Evolutionary conservation across 495 filamentous ascomycete species (phyloP).

Genomic region (Penicillium paxilli): DNA sequence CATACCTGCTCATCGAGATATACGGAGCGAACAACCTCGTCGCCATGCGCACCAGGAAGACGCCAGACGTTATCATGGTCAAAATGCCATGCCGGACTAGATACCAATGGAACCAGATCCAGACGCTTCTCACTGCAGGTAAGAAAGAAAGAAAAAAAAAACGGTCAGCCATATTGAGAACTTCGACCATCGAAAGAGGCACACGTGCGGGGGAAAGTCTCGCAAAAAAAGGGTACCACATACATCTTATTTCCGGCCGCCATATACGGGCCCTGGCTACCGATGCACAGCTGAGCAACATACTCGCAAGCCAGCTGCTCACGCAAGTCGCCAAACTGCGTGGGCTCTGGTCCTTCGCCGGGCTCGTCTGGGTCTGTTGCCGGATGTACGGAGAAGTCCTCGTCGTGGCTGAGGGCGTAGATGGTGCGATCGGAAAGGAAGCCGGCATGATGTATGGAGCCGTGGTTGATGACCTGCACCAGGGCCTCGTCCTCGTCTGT

Average conservation of each 20-base stretch:
- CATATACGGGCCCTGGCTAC: constrained; percentile 49
- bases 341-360: constrained; percentile 48
- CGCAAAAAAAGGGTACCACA: constrained; percentile 14
- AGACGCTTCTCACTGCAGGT: constrained; percentile 58
- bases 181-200: background rate
- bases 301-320: constrained; percentile 75
- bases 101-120: constrained; percentile 65
- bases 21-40: constrained; percentile 80
- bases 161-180: constrained; percentile 2
- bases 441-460: constrained; percentile 80
- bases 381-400: constrained; percentile 75
- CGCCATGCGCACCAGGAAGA: constrained; percentile 75
- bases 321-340: constrained; percentile 76
- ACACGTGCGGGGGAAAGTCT: background rate
- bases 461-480: constrained; percentile 84
- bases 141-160: constrained; percentile 4
- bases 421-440: constrained; percentile 71
- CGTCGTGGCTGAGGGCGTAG: constrained; percentile 78
- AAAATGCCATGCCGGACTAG: constrained; percentile 58
- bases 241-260: constrained; percentile 46
- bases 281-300: constrained; percentile 66
- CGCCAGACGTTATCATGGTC: constrained; percentile 61
- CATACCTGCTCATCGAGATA: constrained; percentile 68
- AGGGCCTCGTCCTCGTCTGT: constrained; percentile 85
- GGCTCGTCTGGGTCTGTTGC: constrained; percentile 59